Conservation (phyloP, 148 eudicot species). For the Nepenthes mirabilis region DNA sequence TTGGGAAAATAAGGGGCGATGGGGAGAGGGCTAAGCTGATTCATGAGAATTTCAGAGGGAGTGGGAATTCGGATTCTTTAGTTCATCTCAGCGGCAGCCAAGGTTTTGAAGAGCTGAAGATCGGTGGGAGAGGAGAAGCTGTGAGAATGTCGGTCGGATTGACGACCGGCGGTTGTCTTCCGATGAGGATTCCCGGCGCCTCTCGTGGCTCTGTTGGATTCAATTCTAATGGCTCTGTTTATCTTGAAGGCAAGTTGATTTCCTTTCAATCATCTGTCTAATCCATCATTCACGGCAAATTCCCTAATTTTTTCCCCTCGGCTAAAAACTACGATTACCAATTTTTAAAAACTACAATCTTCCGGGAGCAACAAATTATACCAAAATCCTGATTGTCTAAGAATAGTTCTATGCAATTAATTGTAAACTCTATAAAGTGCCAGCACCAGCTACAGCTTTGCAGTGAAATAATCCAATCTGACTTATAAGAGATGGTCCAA, state of each 20-base stretch:
- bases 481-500: too few relatives aligned
- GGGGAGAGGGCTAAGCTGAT: slow-evolving; percentile 43
- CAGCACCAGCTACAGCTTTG: too few relatives aligned
- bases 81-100: slow-evolving; percentile 14
- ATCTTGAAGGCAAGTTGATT: slow-evolving; percentile 32
- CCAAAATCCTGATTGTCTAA: too few relatives aligned
- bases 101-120: slow-evolving; percentile 16
- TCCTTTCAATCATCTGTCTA: neutral
- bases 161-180: slow-evolving; percentile 16
- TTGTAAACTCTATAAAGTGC: too few relatives aligned
- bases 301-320: too few relatives aligned
- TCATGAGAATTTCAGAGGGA: slow-evolving; percentile 3
- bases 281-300: neutral
- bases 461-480: too few relatives aligned
- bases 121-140: slow-evolving; percentile 3
- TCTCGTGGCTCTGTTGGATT: slow-evolving; percentile 53
- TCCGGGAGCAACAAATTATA: too few relatives aligned
- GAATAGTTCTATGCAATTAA: too few relatives aligned
- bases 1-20: slow-evolving; percentile 7
- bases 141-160: slow-evolving; percentile 33
- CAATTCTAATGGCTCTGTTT: slow-evolving; percentile 55
- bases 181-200: slow-evolving; percentile 38
- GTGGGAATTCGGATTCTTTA: slow-evolving; percentile 3
- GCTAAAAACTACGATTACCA: too few relatives aligned
- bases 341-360: too few relatives aligned